Percentiles rank a stretch among this genome's conserved stretches.
These are phyloP conservation scores for Arthroderma sp. DNA, from an alignment of 2,329 filamentous ascomycete genomes.

Conservation along the genomic window DNA sequence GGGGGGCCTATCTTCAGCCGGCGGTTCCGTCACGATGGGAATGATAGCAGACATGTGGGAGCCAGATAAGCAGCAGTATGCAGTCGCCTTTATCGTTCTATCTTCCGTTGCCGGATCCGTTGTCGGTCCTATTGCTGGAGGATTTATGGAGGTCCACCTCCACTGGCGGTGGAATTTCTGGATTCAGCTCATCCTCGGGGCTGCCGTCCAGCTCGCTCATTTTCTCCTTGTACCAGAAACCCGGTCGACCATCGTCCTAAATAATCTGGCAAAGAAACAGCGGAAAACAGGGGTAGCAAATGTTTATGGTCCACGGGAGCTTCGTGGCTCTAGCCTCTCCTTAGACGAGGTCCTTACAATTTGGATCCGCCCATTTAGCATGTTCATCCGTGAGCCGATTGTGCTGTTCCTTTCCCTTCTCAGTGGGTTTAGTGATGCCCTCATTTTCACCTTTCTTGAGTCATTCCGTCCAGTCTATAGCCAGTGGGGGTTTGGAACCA, in stretches of 20 bases:
- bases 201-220: slow-evolving; percentile 40
- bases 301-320: slow-evolving; percentile 61
- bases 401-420: slow-evolving; percentile 50
- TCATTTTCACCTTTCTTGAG: slow-evolving; percentile 57
- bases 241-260: slow-evolving; percentile 45
- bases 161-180: slow-evolving; percentile 52
- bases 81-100: slow-evolving; percentile 49
- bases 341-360: slow-evolving; percentile 45
- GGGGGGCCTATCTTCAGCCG: slow-evolving; percentile 50
- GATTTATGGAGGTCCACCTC: slow-evolving; percentile 39
- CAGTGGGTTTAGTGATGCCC: slow-evolving; percentile 52
- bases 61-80: slow-evolving; percentile 46
- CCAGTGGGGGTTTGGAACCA: slow-evolving; percentile 46
- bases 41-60: slow-evolving; percentile 54
- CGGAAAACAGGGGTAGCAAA: slow-evolving; percentile 46
- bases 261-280: slow-evolving; percentile 45
- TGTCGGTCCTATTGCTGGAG: slow-evolving; percentile 40
- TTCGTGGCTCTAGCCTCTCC: slow-evolving; percentile 46
- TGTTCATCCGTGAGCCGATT: slow-evolving; percentile 55
- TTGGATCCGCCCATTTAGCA: slow-evolving; percentile 50
- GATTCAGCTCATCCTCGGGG: slow-evolving; percentile 49
- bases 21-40: slow-evolving; percentile 52
- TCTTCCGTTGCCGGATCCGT: slow-evolving; percentile 44
- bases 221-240: slow-evolving; percentile 45
- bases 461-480: slow-evolving; percentile 49